phyloP scores from a whole-genome alignment of 371 early-diverging fungal species.

The Funneliformis caledonium region DNA sequence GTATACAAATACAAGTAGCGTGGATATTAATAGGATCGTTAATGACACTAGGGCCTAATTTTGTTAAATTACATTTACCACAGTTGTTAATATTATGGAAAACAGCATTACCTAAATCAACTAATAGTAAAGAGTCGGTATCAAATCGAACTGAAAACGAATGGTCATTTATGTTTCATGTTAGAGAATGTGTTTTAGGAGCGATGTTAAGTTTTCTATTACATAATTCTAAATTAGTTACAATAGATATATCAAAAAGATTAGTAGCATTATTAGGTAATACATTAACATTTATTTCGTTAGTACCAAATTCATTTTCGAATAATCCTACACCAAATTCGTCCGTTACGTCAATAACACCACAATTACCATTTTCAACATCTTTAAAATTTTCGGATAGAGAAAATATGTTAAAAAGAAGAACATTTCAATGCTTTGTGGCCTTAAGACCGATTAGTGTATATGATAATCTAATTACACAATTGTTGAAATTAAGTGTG shows the following conservation, averaged over 20 bases:
- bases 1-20: conserved; percentile 74
- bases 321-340: conserved; percentile 49
- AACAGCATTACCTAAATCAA: conserved; percentile 66
- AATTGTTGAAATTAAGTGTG: conserved; percentile 60
- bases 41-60: conserved; percentile 81
- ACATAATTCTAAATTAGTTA: conserved; percentile 72
- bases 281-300: conserved; percentile 66
- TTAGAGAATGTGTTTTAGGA: conserved; percentile 71
- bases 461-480: conserved; percentile 67
- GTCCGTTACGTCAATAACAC: conserved; percentile 41
- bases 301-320: conserved; percentile 59
- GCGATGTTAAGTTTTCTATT: conserved; percentile 75
- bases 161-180: conserved; percentile 69
- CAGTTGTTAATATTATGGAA: conserved; percentile 80
- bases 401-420: conserved; percentile 63
- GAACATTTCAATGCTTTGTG: conserved; percentile 78
- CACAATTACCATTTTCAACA: conserved; percentile 49
- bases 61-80: conserved; percentile 80
- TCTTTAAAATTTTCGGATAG: conserved; percentile 62
- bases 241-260: conserved; percentile 81
- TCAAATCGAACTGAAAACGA: conserved; percentile 70
- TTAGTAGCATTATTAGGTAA: conserved; percentile 81
- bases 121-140: conserved; percentile 53
- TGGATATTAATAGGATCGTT: conserved; percentile 82
- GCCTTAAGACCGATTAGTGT: conserved; percentile 66